phyloP scores from a whole-genome alignment of 352 stramenopile genomes.

The Globisporangium paroecandrum region DNA sequence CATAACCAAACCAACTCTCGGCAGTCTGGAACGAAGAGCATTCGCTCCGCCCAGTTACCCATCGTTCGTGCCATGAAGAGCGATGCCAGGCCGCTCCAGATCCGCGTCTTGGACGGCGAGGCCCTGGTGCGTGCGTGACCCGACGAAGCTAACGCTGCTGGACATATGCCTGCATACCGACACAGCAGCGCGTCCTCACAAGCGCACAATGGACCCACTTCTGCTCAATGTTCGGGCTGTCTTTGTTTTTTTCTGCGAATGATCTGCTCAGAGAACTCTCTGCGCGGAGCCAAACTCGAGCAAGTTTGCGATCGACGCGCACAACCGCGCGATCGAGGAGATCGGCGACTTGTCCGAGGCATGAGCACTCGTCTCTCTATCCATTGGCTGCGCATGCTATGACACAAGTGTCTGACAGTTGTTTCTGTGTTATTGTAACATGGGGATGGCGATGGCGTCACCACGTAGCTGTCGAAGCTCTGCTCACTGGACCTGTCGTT shows the following conservation, averaged over 20 bases:
- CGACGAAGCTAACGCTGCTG: neutral
- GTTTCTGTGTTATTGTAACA: neutral
- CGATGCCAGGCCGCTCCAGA: slow-evolving; percentile 22
- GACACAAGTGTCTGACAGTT: neutral
- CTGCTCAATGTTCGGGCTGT: too few relatives aligned
- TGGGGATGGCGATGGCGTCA: neutral
- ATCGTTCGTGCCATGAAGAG: neutral
- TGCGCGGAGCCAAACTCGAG: slow-evolving; percentile 71
- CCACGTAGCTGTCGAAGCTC: slow-evolving; percentile 54
- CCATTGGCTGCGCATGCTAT: neutral
- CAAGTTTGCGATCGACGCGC: slow-evolving; percentile 75
- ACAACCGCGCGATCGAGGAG: slow-evolving; percentile 65
- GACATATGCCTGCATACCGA: too few relatives aligned
- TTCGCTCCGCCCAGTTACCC: neutral
- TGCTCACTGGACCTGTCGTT: slow-evolving; percentile 79
- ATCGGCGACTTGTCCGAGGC: slow-evolving; percentile 67
- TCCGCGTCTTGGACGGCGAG: slow-evolving; percentile 35
- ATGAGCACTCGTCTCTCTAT: neutral
- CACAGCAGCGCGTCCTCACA: too few relatives aligned
- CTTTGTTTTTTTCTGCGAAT: neutral
- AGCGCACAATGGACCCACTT: too few relatives aligned
- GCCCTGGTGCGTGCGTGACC: slow-evolving; percentile 27
- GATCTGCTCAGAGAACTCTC: slow-evolving; percentile 28
- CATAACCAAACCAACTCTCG: too few relatives aligned
- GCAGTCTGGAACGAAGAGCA: too few relatives aligned